Conservation (phyloP, 1,139 yeast species). For the Yamadazyma membranifaciens region DNA sequence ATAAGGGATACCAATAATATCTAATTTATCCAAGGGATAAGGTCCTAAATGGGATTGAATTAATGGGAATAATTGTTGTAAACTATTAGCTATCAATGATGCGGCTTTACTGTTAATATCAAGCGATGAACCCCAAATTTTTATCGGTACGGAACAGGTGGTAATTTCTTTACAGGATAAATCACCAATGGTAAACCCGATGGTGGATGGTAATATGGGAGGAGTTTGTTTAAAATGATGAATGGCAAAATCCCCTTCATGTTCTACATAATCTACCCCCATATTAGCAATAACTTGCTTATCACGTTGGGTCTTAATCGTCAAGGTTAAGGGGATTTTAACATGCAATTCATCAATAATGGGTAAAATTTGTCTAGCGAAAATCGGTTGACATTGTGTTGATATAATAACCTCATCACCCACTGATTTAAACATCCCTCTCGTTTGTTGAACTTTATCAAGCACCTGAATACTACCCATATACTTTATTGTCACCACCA, state of each 20-base stretch:
- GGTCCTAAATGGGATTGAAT: slow-evolving; percentile 38
- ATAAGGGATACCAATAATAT: slow-evolving; percentile 65
- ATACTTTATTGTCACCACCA: slow-evolving; percentile 3
- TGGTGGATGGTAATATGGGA: slow-evolving; percentile 57
- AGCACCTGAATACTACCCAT: slow-evolving; percentile 6
- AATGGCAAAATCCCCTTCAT: slow-evolving; percentile 23
- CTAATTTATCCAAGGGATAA: slow-evolving; percentile 63
- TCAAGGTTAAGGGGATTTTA: slow-evolving; percentile 51
- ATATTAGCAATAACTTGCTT: slow-evolving; percentile 53
- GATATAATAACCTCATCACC: slow-evolving; percentile 55
- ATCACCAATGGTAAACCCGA: slow-evolving; percentile 68
- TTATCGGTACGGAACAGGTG: slow-evolving; percentile 36
- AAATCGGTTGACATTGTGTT: slow-evolving; percentile 70
- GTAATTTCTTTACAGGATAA: slow-evolving; percentile 47
- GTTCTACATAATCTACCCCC: slow-evolving; percentile 21
- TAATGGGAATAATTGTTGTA: slow-evolving; percentile 47
- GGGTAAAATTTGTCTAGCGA: slow-evolving; percentile 61
- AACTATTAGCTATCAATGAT: slow-evolving; percentile 41
- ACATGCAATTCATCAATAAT: slow-evolving; percentile 60
- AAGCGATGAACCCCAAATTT: slow-evolving; percentile 58
- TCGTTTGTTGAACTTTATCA: slow-evolving; percentile 7
- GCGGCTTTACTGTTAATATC: slow-evolving; percentile 33
- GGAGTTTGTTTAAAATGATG: slow-evolving; percentile 53
- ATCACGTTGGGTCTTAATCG: slow-evolving; percentile 41
- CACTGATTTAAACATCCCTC: slow-evolving; percentile 6